Evolutionary conservation across 202 grass and related monocot genomes (phyloP), one percentile per base, ranked within the genome.

Genomic region (Dendrocalamus latiflorus): DNA sequence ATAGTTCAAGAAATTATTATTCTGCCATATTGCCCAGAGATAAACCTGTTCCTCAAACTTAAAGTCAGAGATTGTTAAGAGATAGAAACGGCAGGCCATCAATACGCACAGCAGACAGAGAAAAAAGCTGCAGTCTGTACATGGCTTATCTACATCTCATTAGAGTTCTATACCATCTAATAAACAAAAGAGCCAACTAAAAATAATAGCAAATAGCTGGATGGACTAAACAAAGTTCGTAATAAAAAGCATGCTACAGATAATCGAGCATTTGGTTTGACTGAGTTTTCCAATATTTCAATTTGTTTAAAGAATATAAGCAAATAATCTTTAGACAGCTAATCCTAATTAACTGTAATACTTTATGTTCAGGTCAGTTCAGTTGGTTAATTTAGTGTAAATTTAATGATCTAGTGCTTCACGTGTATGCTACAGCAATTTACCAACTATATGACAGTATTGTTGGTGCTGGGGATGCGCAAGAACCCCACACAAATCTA

Each of bases 21-120:
- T 41, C 64, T 75, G 13, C 8, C 5, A 76, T 60, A 75, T 60
- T 69, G 39, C 51, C 22, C 9, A 42, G 30, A 60, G 28, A 75
- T 25, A 81, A 59, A 60, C 21, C 54, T 63, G 66, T 62, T 79
- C 36, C 34, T 53, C 5, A 79, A 63, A 72, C 70, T 81, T 9
- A 49, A 68, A 68, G 2, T 6, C 43, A 21, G 18, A 63, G 25
- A 86, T 36, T 34, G 8, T 79, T 79, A 44, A 72, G 57, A 69
- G 64, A 78, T 18, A 39, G 53, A 86, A 72, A 72, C 33, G 59
- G 12, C 17, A 60, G 17, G 44, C n/a, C 50, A 47, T 45, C 60
- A 74, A 51, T 25, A 56, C 42, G 60, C 53, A 81, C 44, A 68
- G 51, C 36, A n/a, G 25, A 22, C 20, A 12, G 36, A 45, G 25